These are phyloP conservation scores for Ceriops zippeliana DNA, from an alignment of 345 rosid genomes.

Conservation along the genomic window DNA sequence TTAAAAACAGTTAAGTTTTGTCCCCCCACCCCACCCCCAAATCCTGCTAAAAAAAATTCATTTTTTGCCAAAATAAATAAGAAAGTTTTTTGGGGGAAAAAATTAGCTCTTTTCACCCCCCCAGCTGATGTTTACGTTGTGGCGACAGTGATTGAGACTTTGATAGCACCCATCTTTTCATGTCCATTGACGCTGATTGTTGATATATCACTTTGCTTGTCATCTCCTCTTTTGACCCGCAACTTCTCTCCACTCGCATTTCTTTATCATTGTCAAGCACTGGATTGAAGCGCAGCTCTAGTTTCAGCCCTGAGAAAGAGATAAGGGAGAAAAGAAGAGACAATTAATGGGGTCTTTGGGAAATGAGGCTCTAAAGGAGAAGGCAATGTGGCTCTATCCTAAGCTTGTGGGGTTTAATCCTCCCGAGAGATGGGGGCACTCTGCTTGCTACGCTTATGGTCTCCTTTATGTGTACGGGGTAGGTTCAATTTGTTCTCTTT, in stretches of 20 bases:
- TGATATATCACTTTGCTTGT: conserved; percentile 53
- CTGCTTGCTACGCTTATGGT: conserved; percentile 64
- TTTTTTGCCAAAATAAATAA: background rate
- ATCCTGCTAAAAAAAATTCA: too few species aligned
- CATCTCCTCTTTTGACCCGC: conserved; percentile 46
- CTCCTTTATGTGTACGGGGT: conserved; percentile 67
- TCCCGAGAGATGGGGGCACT: conserved; percentile 80
- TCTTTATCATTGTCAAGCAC: conserved; percentile 28
- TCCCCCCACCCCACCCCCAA: background rate
- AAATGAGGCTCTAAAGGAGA: conserved; percentile 39
- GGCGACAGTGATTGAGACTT: conserved; percentile 60
- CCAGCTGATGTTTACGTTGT: conserved; percentile 39
- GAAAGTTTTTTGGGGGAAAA: background rate
- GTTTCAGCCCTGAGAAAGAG: background rate
- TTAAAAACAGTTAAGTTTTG: background rate
- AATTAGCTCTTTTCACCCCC: conserved; percentile 10
- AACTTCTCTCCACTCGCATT: conserved; percentile 5
- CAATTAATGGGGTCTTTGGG: conserved; percentile 42
- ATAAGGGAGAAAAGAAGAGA: background rate
- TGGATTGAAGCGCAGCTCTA: conserved; percentile 5
- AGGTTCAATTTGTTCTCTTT: conserved; percentile 12
- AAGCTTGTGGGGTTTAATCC: conserved; percentile 54
- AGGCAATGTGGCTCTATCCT: conserved; percentile 75
- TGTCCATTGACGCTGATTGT: conserved; percentile 70
- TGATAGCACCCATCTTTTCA: conserved; percentile 88